Base-by-base conservation (phyloP, 371 early-diverging fungal species). In the Blastocladiella emersonii region DNA sequence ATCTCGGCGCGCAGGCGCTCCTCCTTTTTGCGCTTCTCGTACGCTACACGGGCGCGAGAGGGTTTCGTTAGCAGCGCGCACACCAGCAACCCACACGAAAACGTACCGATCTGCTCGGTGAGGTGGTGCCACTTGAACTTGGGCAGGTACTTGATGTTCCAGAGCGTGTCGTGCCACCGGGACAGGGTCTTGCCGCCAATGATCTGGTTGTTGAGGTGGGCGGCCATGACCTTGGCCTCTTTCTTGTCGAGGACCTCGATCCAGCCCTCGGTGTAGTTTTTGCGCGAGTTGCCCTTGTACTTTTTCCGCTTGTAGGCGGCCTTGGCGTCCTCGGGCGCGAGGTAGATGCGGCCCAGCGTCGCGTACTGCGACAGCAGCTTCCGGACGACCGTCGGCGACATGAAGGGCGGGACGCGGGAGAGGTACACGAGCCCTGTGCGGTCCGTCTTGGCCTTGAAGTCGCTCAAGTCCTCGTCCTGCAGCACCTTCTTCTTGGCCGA, bases 91-190 rank as follows among this genome's bases (percentile, higher is more conserved):
- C 25, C n/a, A 8, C 7, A 3, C 8, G 56, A 19, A 39, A 8
- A 48, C 67, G 71, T 81, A 85, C 77, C 89, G 71, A 95, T 83
- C 72, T 92, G 92, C 67, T 95, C 98, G 3, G 90, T 90, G 64
- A 98, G 72, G 68, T 98, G 86, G 56, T 83, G 75, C 98, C 98
- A 98, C 71, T 95, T 96, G 77, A 98, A 98, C 64, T 88, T 87
- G 37, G 91, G 88, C 53, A 98, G 71, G 67, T 98, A 98, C 74
- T 92, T 92, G 64, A 96, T 83, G 70, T 88, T 95, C 98, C 97
- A 98, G 66, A 93, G 72, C 64, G 93, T 95, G 68, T 92, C 91
- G 70, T 91, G 87, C 74, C 87, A 91, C 61, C 74, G 75, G 61
- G 78, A 81, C 60, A 84, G 77, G 69, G 91, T 91, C 67, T 89